A percentile compares a stretch with the other conserved stretches of the same genome.
Conservation (phyloP, 495 filamentous ascomycete genomes). For the Neurospora intermedia region DNA sequence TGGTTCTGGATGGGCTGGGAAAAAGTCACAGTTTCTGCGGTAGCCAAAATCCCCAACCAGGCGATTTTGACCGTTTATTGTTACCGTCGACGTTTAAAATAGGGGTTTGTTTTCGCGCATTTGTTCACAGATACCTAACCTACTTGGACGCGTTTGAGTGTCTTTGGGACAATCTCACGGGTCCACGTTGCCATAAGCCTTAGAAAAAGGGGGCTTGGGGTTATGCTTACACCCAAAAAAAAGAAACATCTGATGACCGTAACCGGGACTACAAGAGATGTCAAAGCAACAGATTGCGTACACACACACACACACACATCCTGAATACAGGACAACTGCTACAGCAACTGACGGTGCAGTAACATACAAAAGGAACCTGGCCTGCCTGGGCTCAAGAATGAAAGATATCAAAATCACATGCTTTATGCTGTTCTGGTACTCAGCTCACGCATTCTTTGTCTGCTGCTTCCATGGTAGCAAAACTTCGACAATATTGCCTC, state of each 20-base stretch:
- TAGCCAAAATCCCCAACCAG: neutral
- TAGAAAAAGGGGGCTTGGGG: neutral
- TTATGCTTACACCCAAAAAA: neutral
- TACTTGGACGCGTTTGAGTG: neutral
- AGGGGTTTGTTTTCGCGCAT: neutral
- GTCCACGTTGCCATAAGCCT: neutral
- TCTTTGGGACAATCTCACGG: neutral
- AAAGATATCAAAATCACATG: neutral
- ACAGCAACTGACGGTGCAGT: neutral
- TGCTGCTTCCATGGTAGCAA: neutral
- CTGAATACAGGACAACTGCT: neutral
- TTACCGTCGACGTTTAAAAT: constrained; percentile 2
- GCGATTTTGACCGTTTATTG: neutral
- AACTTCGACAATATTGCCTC: neutral
- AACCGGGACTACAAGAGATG: neutral
- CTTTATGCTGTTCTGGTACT: neutral
- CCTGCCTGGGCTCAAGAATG: neutral
- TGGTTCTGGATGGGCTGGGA: neutral
- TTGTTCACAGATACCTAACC: neutral
- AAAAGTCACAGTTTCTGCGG: neutral
- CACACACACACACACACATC: neutral
- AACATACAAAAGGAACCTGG: neutral
- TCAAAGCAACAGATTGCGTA: neutral
- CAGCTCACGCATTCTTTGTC: neutral
- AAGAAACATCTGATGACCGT: neutral